A percentile compares a stretch with the other conserved stretches of the same genome.
Conservation (phyloP, 768 basidiomycete genomes). For the Pleurotus platypus region DNA sequence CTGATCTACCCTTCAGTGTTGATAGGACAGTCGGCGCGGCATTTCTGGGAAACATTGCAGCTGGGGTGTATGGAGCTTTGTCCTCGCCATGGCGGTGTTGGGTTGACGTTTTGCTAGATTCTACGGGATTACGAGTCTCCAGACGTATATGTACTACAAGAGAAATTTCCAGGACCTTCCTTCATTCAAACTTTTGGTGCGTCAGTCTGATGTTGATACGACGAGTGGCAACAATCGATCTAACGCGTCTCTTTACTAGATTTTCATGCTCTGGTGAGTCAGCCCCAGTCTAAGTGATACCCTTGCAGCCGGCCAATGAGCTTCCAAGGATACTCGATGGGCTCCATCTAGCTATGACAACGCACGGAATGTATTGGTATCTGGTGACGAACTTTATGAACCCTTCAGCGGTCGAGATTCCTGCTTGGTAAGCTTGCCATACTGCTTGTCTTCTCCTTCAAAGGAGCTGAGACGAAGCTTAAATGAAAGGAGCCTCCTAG, state of each 20-base stretch:
- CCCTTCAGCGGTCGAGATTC: conserved; percentile 17
- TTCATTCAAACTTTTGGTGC: conserved; percentile 26
- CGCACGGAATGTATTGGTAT: conserved; percentile 32
- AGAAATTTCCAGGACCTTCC: conserved; percentile 24
- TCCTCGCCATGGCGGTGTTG: background rate
- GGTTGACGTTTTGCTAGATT: conserved; percentile 10
- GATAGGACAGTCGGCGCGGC: conserved; percentile 20
- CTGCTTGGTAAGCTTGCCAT: conserved; percentile 22
- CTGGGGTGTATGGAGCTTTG: conserved; percentile 29
- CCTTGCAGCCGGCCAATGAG: too few relatives aligned
- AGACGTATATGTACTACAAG: conserved; percentile 36
- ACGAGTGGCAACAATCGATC: too few relatives aligned
- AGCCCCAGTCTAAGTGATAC: background rate
- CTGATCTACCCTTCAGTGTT: background rate
- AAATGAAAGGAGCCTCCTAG: conserved; percentile 1
- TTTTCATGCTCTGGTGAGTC: conserved; percentile 23
- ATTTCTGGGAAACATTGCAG: conserved; percentile 38
- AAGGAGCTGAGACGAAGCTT: too few relatives aligned
- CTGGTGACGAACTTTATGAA: conserved; percentile 29
- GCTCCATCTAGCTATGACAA: conserved; percentile 27
- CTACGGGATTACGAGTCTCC: conserved; percentile 38
- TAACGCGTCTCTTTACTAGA: conserved; percentile 10
- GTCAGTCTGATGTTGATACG: too few relatives aligned
- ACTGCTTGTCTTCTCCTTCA: too few relatives aligned
- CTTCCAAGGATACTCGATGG: conserved; percentile 29